phyloP scores from a whole-genome alignment of 2,329 filamentous ascomycete genomes.

The Trichophyton simii region DNA sequence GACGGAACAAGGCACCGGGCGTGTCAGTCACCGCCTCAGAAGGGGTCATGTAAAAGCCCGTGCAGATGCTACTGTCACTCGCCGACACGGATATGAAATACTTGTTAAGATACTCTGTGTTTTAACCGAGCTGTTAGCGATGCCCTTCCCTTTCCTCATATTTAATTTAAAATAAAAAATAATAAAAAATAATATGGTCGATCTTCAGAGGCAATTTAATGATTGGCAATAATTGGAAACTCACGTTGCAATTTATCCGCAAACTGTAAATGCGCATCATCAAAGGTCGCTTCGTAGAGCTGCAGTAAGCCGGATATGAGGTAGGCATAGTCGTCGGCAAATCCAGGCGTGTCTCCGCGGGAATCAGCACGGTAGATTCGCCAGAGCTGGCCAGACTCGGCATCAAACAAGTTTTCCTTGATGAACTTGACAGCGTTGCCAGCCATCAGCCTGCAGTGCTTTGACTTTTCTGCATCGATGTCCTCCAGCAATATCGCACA shows the following conservation, averaged over 20 bases:
- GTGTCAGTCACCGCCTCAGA: slow-evolving; percentile 48
- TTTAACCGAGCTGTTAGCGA: slow-evolving; percentile 5
- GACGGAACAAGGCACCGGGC: slow-evolving; percentile 52
- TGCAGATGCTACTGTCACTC: slow-evolving; percentile 23
- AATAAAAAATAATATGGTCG: neutral
- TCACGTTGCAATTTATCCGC: slow-evolving; percentile 67
- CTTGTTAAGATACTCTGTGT: slow-evolving; percentile 53
- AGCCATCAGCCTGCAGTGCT: slow-evolving; percentile 53
- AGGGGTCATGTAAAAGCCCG: slow-evolving; percentile 32
- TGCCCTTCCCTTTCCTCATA: neutral
- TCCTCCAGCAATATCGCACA: slow-evolving; percentile 55
- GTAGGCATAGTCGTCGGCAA: slow-evolving; percentile 93
- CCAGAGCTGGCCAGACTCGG: slow-evolving; percentile 49
- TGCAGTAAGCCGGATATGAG: slow-evolving; percentile 70
- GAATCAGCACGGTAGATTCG: slow-evolving; percentile 58
- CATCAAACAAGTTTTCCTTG: slow-evolving; percentile 58
- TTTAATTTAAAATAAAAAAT: no score
- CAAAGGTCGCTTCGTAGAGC: slow-evolving; percentile 70
- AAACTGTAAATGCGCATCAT: slow-evolving; percentile 63
- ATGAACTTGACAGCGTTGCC: slow-evolving; percentile 60
- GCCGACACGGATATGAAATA: slow-evolving; percentile 60
- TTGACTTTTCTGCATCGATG: slow-evolving; percentile 45
- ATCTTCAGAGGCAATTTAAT: neutral
- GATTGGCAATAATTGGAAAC: slow-evolving; percentile 14
- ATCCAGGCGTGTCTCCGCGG: slow-evolving; percentile 54